Evolutionary conservation across 177 flowering plant genomes (phyloP), one percentile per base, ranked within the genome.

Genomic region (Telopea speciosissima): DNA sequence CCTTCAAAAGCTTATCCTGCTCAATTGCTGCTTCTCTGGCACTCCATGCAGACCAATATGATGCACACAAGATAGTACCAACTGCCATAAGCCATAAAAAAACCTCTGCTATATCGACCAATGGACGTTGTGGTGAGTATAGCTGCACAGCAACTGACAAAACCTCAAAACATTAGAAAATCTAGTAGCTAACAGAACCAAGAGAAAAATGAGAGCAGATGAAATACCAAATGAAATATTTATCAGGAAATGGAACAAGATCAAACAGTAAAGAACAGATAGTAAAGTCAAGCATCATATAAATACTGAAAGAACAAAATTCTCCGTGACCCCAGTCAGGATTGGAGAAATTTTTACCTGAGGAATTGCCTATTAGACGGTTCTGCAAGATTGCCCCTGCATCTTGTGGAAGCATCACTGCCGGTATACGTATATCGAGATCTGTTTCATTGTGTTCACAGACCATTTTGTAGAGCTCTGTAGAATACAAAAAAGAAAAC

Each of bases 41-140:
- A 78, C 85, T 86, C 97, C 95, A 88, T 52, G 96, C 97, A 74
- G 97, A 91, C 98, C 98, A 93, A 78, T 83, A 91, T 63, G 97
- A 93, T 36, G 97, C 92, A 77, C 93, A 89, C 76, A 93, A 77
- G 62, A 93, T 90, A 61, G 98, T 91, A 60, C 90, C 92, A 71
- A 93, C 96, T 25, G 98, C 97, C 96, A 91, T 93, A 62, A 93
- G 80, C 98, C 98, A 93, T 67, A 93, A 77, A 82, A 93, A 93
- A 16, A 91, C 90, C 85, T 93, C 98, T 4, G 97, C 98, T 36
- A 87, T 81, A 79, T 93, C 98, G 44, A 93, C 92, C 16, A 83
- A 44, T 0, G 98, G 97, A 31, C 97, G 85, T 14, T 70, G 68
- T 65, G 98, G 98, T 77, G 98, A 93, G 82, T 91, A 93, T 58